Evolutionary conservation across 192 early-diverging fungal species (phyloP).

Genomic region (Coemansia sp.): DNA sequence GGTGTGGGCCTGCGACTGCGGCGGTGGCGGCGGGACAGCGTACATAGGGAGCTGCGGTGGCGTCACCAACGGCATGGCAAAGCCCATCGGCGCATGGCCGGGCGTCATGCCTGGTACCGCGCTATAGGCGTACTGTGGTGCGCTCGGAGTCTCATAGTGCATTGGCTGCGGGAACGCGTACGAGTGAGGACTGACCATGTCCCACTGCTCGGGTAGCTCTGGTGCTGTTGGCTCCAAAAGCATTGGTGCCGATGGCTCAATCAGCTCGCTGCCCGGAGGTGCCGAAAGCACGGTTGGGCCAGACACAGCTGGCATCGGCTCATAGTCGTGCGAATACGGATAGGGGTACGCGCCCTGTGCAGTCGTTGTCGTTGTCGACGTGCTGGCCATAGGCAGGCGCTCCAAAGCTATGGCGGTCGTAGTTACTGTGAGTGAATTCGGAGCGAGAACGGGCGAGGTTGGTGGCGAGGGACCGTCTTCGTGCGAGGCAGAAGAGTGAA

Average conservation of each 20-base stretch:
- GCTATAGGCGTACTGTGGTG: conserved; percentile 6
- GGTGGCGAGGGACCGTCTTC: conserved; percentile 1
- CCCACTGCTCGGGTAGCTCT: conserved; percentile 45
- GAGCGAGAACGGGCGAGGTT: neutral
- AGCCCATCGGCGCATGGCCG: conserved; percentile 23
- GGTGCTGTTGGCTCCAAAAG: conserved; percentile 48
- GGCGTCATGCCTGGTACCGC: conserved; percentile 14
- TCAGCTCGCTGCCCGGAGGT: conserved; percentile 33
- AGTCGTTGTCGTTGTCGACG: conserved; percentile 4
- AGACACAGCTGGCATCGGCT: conserved; percentile 11
- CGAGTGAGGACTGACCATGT: conserved; percentile 2
- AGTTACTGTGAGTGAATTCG: neutral
- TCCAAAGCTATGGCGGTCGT: neutral
- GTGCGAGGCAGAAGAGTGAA: conserved; percentile 35
- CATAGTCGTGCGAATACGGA: conserved; percentile 6
- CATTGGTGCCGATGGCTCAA: conserved; percentile 52
- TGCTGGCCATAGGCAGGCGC: neutral
- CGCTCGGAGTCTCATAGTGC: conserved; percentile 18
- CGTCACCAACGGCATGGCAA: conserved; percentile 18
- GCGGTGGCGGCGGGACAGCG: neutral
- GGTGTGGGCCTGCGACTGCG: neutral
- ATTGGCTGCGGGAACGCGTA: conserved; percentile 40
- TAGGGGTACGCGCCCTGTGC: neutral
- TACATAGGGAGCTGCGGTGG: conserved; percentile 4
- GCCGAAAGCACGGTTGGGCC: conserved; percentile 42